Evolutionary conservation across 2,329 filamentous ascomycete genomes (phyloP), one percentile per base, ranked within the genome.

Genomic region (Cryphonectria parasitica): DNA sequence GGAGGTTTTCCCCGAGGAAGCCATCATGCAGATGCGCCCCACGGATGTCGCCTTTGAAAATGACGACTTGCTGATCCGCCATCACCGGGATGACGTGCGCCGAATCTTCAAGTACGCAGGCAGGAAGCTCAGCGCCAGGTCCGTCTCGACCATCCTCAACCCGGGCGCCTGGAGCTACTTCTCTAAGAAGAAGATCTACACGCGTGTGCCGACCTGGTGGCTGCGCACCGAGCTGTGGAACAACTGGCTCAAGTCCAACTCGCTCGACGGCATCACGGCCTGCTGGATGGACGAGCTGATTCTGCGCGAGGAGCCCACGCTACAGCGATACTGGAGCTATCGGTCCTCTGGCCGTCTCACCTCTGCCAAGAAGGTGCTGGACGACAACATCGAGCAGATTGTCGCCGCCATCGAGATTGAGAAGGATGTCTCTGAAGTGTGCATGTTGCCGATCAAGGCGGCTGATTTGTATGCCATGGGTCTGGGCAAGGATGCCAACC

Each of bases 251-350:
- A 81, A 82, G 31, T 79, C 80, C 0, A 78, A 78, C 41, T 80
- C 81, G 43, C 78, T 86, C 17, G 85, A 87, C 65, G 85, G 82
- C 19, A 81, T 86, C 8, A 83, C 82, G 17, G 81, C 83, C 1
- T 83, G 84, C 70, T 85, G 83, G 81, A 80, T 86, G 76, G 84
- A 86, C 72, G 84, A 86, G 76, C 77, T 82, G 25, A 80, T 86
- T 17, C 76, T 86, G 2, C 80, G 84, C 17, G 77, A 81, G 71
- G 84, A 86, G 71, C 80, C 79, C 19, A 79, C 83, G 4, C 80
- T 86, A 7, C 74, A 77, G 13, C 78, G 77, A 11, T 86, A 86
- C 75, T 86, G 84, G 84, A 77, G 78, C 43, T 77, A 78, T 43
- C 81, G 84, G 45, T 81, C 84, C 66, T 75, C 78, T 45, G 83